Evolutionary conservation across 129 eudicot genomes (phyloP).

Genomic region (Arctium lappa): DNA sequence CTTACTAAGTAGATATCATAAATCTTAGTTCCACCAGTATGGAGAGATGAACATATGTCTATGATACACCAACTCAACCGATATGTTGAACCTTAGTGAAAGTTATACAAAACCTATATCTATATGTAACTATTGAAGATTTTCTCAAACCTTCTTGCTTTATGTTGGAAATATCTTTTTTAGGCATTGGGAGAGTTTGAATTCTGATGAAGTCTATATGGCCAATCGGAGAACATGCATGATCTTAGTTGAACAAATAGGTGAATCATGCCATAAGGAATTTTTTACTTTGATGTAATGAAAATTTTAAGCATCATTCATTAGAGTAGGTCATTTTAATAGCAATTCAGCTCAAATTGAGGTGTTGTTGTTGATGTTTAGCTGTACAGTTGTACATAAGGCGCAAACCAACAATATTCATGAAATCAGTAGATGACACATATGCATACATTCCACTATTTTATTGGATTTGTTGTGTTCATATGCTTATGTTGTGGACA

Average conservation of each 20-base stretch:
- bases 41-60: too few relatives aligned
- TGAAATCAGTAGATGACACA: neutral
- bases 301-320: neutral
- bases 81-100: too few relatives aligned
- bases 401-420: neutral
- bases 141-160: neutral
- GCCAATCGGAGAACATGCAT: neutral
- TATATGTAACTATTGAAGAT: too few relatives aligned
- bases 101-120: too few relatives aligned
- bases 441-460: neutral
- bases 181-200: slow-evolving; percentile 15
- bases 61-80: too few relatives aligned
- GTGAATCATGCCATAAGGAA: neutral
- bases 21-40: too few relatives aligned
- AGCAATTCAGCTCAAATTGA: neutral
- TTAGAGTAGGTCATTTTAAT: neutral
- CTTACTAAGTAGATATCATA: too few relatives aligned
- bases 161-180: neutral
- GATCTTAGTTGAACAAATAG: neutral
- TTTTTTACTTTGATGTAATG: slow-evolving; percentile 9
- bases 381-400: neutral
- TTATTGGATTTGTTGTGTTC: neutral
- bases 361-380: neutral
- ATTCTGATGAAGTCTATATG: neutral
- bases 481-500: neutral